Evolutionary conservation across 2,329 filamentous ascomycete genomes (phyloP), one percentile per base, ranked within the genome.

Genomic region (Dendrostoma leiphaemia): DNA sequence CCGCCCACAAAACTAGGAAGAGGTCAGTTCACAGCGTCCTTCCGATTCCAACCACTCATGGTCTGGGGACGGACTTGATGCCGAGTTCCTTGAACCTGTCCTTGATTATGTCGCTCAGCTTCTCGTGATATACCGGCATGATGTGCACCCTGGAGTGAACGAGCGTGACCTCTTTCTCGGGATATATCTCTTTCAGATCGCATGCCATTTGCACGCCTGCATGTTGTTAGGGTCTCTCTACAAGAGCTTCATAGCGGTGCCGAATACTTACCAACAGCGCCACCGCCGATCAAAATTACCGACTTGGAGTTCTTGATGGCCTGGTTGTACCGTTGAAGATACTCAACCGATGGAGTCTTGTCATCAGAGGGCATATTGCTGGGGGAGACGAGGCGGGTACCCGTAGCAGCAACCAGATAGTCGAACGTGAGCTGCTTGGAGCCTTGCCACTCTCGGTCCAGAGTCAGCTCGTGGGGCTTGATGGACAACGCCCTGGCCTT

Each of bases 111-210:
- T 69, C 58, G 43, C 74, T 70, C 10, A 81, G 56, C 19, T 68
- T 61, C 3, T 60, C 54, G 35, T 77, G 73, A 54, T 77, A 81
- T 1, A 66, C 62, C 3, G 68, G 68, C 69, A 81, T 69, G n/a
- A 81, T 54, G 13, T 64, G 64, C 1, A 65, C 57, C 4, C 77
- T 63, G 2, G 78, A 81, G 63, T 80, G 76, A 2, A 81, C 63
- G 1, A 81, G 63, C 0, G 71, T 74, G 15, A 80, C 70, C 6
- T 67, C 63, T 51, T 80, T 80, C 2, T 71, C 67, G 0, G 75
- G 75, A 59, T 74, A 78, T 1, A 71, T 60, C 32, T 72, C 69
- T 60, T 77, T 79, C 31, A 76, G 69, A 60, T 81, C 78, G 8
- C 73, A 71, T 1, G 76, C 76, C 62, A 79, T 69, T 60, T 80